A percentile compares a stretch with the other conserved stretches of the same genome.
phyloP scores from a whole-genome alignment of 2,329 filamentous ascomycete genomes.

The Aspergillus sp. region DNA sequence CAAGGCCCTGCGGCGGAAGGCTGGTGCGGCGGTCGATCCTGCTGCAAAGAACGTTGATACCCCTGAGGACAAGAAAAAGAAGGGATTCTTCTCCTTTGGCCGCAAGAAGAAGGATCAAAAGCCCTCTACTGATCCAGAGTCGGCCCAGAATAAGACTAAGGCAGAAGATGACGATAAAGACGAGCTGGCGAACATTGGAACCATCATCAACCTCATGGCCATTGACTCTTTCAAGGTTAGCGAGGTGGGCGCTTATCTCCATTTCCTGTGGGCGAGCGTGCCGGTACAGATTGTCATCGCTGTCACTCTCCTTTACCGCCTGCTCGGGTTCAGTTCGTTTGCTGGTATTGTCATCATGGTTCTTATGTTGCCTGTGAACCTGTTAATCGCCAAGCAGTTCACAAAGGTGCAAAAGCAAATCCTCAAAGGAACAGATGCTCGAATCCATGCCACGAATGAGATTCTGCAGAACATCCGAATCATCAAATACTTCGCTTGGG shows the following conservation, averaged over 20 bases:
- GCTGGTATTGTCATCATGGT: constrained; percentile 90
- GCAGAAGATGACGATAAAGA: constrained; percentile 45
- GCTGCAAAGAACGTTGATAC: constrained; percentile 60
- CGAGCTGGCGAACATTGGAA: constrained; percentile 85
- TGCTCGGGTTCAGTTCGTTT: constrained; percentile 90
- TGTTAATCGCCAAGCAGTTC: constrained; percentile 83
- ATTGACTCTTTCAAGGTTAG: constrained; percentile 99
- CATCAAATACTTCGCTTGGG: constrained; percentile 99
- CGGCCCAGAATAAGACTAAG: constrained; percentile 20
- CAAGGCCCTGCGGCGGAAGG: constrained; percentile 89
- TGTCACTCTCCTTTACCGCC: constrained; percentile 77
- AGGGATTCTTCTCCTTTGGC: constrained; percentile 55
- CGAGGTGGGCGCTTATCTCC: constrained; percentile 89
- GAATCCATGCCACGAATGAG: constrained; percentile 95
- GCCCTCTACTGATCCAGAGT: constrained; percentile 20
- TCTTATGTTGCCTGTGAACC: constrained; percentile 84
- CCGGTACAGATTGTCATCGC: constrained; percentile 85
- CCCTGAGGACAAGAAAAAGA: constrained; percentile 40
- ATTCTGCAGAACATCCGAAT: constrained; percentile 96
- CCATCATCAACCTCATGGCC: constrained; percentile 99
- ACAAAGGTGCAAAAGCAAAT: constrained; percentile 85
- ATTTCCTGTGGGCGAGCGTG: constrained; percentile 90
- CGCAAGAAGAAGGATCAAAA: constrained; percentile 51
- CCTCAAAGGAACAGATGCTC: constrained; percentile 87
- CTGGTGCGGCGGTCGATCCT: constrained; percentile 73